These are phyloP conservation scores for Albizia julibrissin DNA, from an alignment of 306 rosid species.

Conservation along the genomic window DNA sequence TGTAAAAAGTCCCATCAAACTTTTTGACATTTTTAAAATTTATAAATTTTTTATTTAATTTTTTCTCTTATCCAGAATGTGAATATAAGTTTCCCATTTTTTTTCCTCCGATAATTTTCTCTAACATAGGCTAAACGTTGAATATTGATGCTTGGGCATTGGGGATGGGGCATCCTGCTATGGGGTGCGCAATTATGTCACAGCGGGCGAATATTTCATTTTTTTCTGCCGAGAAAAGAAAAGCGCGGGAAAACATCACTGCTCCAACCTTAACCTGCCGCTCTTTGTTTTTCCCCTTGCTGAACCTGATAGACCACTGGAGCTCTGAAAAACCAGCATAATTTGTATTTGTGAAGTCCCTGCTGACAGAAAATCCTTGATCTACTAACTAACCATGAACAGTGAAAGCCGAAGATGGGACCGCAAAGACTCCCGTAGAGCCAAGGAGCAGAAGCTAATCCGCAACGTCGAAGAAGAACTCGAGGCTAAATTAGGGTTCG, in stretches of 20 bases:
- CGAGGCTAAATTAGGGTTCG: constrained; percentile 82
- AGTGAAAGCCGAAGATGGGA: constrained; percentile 60
- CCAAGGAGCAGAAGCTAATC: constrained; percentile 70
- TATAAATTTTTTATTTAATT: too few relatives aligned
- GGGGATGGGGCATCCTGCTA: too few relatives aligned
- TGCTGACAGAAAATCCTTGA: neutral
- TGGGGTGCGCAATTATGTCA: constrained; percentile 16
- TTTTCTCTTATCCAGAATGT: too few relatives aligned
- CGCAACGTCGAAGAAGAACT: constrained; percentile 87
- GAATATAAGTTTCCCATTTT: too few relatives aligned
- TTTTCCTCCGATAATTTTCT: too few relatives aligned
- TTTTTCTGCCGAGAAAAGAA: neutral
- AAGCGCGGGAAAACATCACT: constrained; percentile 43
- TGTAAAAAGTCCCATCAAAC: too few relatives aligned
- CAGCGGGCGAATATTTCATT: too few relatives aligned
- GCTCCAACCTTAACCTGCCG: constrained; percentile 1
- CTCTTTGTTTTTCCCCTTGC: neutral
- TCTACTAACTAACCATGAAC: constrained; percentile 42
- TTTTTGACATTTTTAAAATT: too few relatives aligned
- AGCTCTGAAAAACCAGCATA: neutral
- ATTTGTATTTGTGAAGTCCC: neutral
- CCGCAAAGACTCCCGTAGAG: constrained; percentile 41
- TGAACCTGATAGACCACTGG: neutral
- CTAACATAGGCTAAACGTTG: too few relatives aligned
- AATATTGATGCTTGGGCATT: too few relatives aligned